Conservation (phyloP, 148 eudicot species). For the Cornus florida region DNA sequence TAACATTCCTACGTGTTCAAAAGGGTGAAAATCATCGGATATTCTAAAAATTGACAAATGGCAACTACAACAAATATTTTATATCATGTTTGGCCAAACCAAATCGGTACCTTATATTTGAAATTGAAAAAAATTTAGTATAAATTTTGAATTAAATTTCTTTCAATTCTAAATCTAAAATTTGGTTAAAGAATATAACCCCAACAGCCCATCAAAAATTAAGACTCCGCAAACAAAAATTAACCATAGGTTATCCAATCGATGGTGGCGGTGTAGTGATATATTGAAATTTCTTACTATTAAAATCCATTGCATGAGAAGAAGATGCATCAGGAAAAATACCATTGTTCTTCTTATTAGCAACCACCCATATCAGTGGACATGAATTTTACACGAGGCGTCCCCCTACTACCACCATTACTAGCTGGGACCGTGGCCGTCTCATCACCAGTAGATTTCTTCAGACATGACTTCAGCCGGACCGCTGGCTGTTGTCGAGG, state of each 20-base stretch:
- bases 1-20: no score
- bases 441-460: conserved; percentile 66
- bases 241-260: neutral
- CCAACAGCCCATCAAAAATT: no score
- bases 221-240: no score
- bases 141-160: no score
- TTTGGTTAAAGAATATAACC: no score
- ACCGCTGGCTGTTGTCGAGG: conserved; percentile 18
- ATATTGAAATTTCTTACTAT: conserved; percentile 55
- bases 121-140: no score
- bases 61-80: no score
- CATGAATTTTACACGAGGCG: conserved; percentile 63
- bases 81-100: no score
- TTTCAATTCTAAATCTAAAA: no score
- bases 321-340: conserved; percentile 42
- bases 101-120: no score
- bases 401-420: conserved; percentile 35
- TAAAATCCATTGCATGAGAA: conserved; percentile 52
- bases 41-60: no score
- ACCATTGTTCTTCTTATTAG: conserved; percentile 33
- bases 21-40: no score
- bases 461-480: conserved; percentile 70
- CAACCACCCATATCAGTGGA: conserved; percentile 17
- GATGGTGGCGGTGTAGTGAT: conserved; percentile 56
- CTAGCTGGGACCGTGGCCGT: conserved; percentile 22